Evolutionary conservation across 768 basidiomycete genomes (phyloP).

Genomic region (Dictyophora rubrovolvata): DNA sequence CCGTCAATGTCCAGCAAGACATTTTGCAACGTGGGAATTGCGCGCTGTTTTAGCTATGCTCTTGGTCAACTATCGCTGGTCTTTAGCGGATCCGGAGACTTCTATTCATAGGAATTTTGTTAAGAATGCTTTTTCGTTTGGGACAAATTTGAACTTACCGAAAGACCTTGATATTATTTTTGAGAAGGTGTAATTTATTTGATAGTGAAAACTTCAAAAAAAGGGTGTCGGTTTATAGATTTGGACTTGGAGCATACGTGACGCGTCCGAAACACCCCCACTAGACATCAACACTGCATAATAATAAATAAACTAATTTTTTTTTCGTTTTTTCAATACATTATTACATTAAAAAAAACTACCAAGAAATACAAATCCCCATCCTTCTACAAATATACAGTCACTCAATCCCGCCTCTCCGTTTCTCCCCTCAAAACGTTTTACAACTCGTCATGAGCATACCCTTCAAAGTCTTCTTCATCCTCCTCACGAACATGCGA

Average conservation of each 20-base stretch:
- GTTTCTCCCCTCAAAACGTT: too few species aligned
- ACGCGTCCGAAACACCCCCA: too few species aligned
- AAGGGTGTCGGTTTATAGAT: too few species aligned
- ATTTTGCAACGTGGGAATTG: background rate
- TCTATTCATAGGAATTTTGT: background rate
- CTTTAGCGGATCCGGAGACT: background rate
- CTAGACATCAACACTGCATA: too few species aligned
- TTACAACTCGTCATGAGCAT: conserved; percentile 47
- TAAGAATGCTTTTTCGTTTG: background rate
- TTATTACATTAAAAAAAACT: too few species aligned
- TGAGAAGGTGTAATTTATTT: background rate
- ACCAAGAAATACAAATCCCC: too few species aligned
- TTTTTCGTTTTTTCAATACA: too few species aligned
- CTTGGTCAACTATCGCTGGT: background rate
- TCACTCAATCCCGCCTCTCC: too few species aligned
- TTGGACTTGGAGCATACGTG: too few species aligned
- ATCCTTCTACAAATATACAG: too few species aligned
- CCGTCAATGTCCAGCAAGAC: background rate
- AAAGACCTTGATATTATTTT: background rate
- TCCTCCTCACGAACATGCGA: conserved; percentile 25
- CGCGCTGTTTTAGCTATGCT: background rate
- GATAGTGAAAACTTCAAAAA: too few species aligned
- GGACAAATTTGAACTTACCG: background rate
- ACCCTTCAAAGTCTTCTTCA: conserved; percentile 31
- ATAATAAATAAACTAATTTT: too few species aligned